phyloP scores from a whole-genome alignment of 2,329 filamentous ascomycete genomes.

The Boeremia lycopersici region DNA sequence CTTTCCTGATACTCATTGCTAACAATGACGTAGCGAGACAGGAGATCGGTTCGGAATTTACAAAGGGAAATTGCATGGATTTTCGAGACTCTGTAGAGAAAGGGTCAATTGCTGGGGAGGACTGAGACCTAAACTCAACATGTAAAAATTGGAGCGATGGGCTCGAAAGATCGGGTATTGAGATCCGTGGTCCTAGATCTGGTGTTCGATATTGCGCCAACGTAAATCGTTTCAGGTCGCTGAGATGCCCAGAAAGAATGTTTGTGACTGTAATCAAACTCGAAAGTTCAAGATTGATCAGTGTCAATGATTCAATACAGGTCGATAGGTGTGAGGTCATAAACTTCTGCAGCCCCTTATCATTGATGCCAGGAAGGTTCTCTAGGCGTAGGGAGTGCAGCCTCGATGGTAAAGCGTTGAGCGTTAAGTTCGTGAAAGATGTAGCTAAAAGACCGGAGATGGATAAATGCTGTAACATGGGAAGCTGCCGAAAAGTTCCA shows the following conservation, averaged over 20 bases:
- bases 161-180: conserved; percentile 57
- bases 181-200: conserved; percentile 49
- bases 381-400: conserved; percentile 62
- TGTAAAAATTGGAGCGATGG: conserved; percentile 59
- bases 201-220: conserved; percentile 60
- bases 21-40: conserved; percentile 66
- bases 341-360: conserved; percentile 60
- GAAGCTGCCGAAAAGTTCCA: conserved; percentile 59
- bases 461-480: conserved; percentile 59
- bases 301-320: conserved; percentile 54
- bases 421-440: conserved; percentile 61
- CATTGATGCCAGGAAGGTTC: conserved; percentile 61
- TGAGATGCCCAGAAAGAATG: conserved; percentile 54
- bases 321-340: conserved; percentile 53
- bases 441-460: conserved; percentile 60
- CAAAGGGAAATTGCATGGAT: conserved; percentile 24
- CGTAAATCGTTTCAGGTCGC: conserved; percentile 56
- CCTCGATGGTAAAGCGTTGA: conserved; percentile 57
- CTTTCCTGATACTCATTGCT: conserved; percentile 65
- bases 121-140: conserved; percentile 60
- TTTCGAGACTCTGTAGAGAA: conserved; percentile 6
- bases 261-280: conserved; percentile 59
- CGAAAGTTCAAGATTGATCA: conserved; percentile 61
- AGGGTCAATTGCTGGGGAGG: conserved; percentile 20
- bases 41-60: conserved; percentile 51